Conservation (phyloP, 1,284 basidiomycete genomes). For the Ceratobasidium sp. region DNA sequence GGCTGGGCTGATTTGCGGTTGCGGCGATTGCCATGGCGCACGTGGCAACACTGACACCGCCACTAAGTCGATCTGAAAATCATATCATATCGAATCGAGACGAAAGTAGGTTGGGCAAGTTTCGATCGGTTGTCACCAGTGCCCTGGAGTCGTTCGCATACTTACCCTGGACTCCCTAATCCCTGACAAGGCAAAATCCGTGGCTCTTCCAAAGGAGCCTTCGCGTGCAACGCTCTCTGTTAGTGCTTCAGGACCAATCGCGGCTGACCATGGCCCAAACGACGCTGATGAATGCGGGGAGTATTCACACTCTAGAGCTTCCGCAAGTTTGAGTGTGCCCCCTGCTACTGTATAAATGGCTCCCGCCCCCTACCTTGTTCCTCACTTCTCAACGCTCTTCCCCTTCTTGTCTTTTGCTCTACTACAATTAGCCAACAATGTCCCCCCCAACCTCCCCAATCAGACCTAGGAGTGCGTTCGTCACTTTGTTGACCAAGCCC, state of each 20-base stretch:
- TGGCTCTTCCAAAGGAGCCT: constrained; percentile 31
- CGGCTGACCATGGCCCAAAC: constrained; percentile 39
- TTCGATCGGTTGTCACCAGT: constrained; percentile 40
- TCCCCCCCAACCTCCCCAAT: constrained; percentile 18
- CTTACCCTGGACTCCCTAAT: not conserved
- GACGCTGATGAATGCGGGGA: constrained; percentile 39
- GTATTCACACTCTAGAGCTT: constrained; percentile 14
- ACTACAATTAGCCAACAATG: constrained; percentile 1
- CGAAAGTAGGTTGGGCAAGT: constrained; percentile 41
- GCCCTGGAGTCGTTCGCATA: constrained; percentile 22
- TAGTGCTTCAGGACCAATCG: constrained; percentile 42
- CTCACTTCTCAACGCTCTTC: not conserved
- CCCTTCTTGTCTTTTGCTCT: constrained; percentile 1
- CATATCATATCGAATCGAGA: constrained; percentile 31
- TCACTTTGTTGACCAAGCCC: constrained; percentile 74
- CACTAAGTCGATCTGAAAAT: constrained; percentile 27
- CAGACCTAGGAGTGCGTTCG: constrained; percentile 62
- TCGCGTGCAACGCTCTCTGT: constrained; percentile 24
- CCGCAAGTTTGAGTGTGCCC: constrained; percentile 11
- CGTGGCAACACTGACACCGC: constrained; percentile 35
- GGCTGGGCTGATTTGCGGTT: too few relatives aligned
- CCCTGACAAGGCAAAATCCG: constrained; percentile 44
- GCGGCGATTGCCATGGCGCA: constrained; percentile 34
- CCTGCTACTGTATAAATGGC: constrained; percentile 12
- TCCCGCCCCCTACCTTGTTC: constrained; percentile 3